phyloP scores from a whole-genome alignment of 352 stramenopile genomes.

The Pythium phragmitis region DNA sequence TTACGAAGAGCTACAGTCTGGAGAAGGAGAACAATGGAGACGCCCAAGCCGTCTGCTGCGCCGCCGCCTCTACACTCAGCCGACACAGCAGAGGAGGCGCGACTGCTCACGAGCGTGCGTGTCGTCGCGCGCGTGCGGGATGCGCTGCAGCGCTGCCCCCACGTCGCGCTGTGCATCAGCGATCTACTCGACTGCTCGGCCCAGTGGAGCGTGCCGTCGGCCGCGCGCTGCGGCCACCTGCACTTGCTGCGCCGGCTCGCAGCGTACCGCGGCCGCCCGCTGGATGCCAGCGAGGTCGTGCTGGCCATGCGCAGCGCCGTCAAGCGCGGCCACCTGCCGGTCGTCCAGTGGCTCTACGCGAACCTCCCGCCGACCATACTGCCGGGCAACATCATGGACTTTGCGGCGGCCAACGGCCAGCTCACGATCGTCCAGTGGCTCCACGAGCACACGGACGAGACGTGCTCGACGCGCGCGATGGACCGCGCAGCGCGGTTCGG shows the following conservation, averaged over 20 bases:
- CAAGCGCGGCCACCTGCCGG: slow-evolving; percentile 57
- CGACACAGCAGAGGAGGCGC: not conserved
- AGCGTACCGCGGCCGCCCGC: slow-evolving; percentile 28
- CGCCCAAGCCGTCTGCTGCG: not conserved
- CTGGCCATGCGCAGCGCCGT: slow-evolving; percentile 67
- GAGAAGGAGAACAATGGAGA: not conserved
- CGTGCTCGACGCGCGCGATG: slow-evolving; percentile 75
- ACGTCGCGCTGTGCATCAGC: slow-evolving; percentile 45
- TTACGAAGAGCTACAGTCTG: not conserved
- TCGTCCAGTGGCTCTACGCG: slow-evolving; percentile 63
- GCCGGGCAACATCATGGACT: slow-evolving; percentile 79
- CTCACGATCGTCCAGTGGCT: slow-evolving; percentile 75
- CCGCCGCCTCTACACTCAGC: not conserved
- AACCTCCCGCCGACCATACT: slow-evolving; percentile 55
- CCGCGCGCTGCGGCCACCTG: slow-evolving; percentile 51
- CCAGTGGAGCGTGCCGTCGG: slow-evolving; percentile 57
- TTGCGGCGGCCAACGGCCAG: slow-evolving; percentile 65
- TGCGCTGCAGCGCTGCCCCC: slow-evolving; percentile 41
- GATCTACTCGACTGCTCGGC: slow-evolving; percentile 56
- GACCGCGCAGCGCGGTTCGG: slow-evolving; percentile 74
- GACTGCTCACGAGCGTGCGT: slow-evolving; percentile 35
- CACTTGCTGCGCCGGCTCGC: slow-evolving; percentile 54
- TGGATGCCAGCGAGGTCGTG: slow-evolving; percentile 57
- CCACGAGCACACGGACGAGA: slow-evolving; percentile 58
- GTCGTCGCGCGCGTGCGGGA: slow-evolving; percentile 49